phyloP scores from a whole-genome alignment of 2,329 filamentous ascomycete species.

The Leptographium flavum region DNA sequence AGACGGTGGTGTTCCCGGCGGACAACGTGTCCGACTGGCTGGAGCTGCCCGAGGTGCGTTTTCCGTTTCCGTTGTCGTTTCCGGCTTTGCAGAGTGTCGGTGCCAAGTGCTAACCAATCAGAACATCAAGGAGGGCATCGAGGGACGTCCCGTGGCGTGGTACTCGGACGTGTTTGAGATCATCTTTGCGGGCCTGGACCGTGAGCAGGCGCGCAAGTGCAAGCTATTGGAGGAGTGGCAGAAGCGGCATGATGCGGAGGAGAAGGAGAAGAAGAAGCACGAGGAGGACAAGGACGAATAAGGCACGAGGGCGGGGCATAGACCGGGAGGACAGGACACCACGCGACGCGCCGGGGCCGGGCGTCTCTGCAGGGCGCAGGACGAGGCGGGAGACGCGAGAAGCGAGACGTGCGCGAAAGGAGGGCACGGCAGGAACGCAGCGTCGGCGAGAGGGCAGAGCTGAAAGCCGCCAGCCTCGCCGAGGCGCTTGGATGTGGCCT shows the following conservation, averaged over 20 bases:
- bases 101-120: constrained; percentile 22
- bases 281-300: constrained; percentile 33
- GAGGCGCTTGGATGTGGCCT: too few species aligned
- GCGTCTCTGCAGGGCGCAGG: too few species aligned
- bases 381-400: too few species aligned
- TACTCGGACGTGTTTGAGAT: constrained; percentile 87
- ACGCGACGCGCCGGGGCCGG: not conserved
- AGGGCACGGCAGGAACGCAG: too few species aligned
- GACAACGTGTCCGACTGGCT: constrained; percentile 97
- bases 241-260: constrained; percentile 26
- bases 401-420: too few species aligned
- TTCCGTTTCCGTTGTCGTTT: constrained; percentile 20
- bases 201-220: constrained; percentile 60
- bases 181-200: constrained; percentile 73
- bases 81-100: not conserved
- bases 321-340: not conserved
- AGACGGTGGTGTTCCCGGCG: constrained; percentile 83
- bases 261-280: constrained; percentile 47
- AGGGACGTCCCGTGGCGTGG: constrained; percentile 84
- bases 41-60: constrained; percentile 82
- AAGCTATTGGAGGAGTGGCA: constrained; percentile 43
- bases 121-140: constrained; percentile 96
- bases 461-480: too few species aligned
- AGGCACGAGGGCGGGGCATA: not conserved
- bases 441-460: too few species aligned